Evolutionary conservation across 306 rosid genomes (phyloP), one percentile per base, ranked within the genome.

Genomic region (Dalbergia cultrata): DNA sequence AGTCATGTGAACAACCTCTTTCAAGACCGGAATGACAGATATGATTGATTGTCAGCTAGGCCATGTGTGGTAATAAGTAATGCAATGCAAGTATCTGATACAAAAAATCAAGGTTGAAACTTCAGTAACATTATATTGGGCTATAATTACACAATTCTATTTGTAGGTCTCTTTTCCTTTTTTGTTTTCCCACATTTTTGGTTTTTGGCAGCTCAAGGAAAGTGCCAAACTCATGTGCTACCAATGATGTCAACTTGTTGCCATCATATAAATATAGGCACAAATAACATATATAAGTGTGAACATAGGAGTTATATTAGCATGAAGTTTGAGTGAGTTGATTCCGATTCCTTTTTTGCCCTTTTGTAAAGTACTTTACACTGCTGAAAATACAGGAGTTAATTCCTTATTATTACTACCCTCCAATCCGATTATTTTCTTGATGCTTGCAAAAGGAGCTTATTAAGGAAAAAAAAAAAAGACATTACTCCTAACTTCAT

Each of bases 61-160:
- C 18, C 64, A 35, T 70, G 54, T 35, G 52, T 79, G 49, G 63
- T 70, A 69, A 61, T 13, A 69, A n/a, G 49, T 69, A 58, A 69
- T 78, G 76, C 41, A 37, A 43, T 43, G 49, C 54, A 3, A 8
- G 52, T 59, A 47, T 79, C 18, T 47, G 39, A 59, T 54, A 16
- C 53, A 43, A 72, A 79, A 65, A 70, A 45, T 69, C 26, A 60
- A 58, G 67, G 16, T 59, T 13, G 50, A 43, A 41, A 47, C 26
- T 58, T 74, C 43, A 74, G 45, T 43, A 74, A 44, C 26, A 61
- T 31, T 45, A 2, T 31, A 17, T 62, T 31, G 61, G 5, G 13
- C 49, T 33, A 60, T 31, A 75, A n/a, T 61, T 45, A 44, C 47
- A 26, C 26, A 44, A 22, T 45, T 75, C 47, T 54, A 21, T 74